Evolutionary conservation across 2,329 filamentous ascomycete species (phyloP), one percentile per base, ranked within the genome.

Genomic region (Torrubiellomyces zombiae): DNA sequence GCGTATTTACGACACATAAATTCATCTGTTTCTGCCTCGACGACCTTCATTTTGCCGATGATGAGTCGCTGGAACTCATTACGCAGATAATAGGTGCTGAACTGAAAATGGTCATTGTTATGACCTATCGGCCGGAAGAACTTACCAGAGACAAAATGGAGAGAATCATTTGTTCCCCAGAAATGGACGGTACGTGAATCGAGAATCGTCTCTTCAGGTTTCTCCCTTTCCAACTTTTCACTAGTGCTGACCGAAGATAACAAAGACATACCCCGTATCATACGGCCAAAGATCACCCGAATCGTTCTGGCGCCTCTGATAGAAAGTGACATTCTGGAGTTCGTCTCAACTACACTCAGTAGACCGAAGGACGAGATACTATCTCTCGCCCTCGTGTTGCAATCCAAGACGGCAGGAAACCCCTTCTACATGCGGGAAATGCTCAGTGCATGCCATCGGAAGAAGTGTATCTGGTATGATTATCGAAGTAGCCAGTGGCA

Each of bases 381-480:
- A 1, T 75, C 83, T 0, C 58, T 95, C 11, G 78, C 80, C 3
- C 68, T 83, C 6, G 79, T 93, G 7, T 71, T 94, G 5, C 79
- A 91, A 45, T 83, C 86, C 40, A 91, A 89, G 52, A 86, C 80
- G 7, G 68, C 68, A 14, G 85, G 85, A 2, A 93, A 92, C 32
- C 76, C 83, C 0, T 94, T 93, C 41, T 91, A 89, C 41, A 78
- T 93, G 47, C 67, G 81, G 28, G 81, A 93, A 50, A 91, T 94
- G 66, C 64, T 94, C 4, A 80, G 80, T 41, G 75, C 77, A 3
- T 91, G 81, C 44, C 75, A 92, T 45, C 71, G 80, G 20, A 89
- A 81, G 43, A 75, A 75, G 36, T 92, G 80, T 45, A 77, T 94
- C 24, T 92, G 75, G 67, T 94, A 92, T 48, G 82, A 83, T 32